Base-by-base conservation (phyloP, 176 grass and related monocot genomes). In the Poa annua region DNA sequence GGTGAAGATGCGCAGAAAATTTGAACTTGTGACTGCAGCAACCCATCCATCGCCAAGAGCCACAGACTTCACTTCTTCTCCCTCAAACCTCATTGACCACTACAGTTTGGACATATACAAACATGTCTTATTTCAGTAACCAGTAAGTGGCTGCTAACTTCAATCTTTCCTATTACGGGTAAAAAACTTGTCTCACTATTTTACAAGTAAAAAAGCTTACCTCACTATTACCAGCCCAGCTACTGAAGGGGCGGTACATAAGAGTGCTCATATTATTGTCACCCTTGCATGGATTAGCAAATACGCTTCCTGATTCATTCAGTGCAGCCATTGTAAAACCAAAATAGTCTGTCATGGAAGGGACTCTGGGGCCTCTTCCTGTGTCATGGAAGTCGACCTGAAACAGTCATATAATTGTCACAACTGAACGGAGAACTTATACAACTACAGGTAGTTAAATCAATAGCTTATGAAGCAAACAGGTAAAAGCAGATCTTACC, bases 81-180 rank as follows among this genome's bases (percentile, higher is more conserved):
- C 86, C 77, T 98, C 96, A 83, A 98, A 93, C 73, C 96, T 91
- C 96, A 98, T 98, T 85, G 92, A 98, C 96, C 96, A 98, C 96
- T 98, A 75, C 25, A 64, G 74, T 66, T 73, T 66, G 15, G 54
- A 84, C 35, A 88, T 76, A 51, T 11, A 67, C 75, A 63, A 65
- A 71, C 13, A 17, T 8, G 26, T 77, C 38, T 65, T 86, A 36
- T 24, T 56, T 66, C 1, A 82, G 56, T 64, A 71, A 56, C 6
- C 3, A 50, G 9, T 15, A 59, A 85, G 36, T 11, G 53, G 7
- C 3, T 59, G 15, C 39, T 52, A 39, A 22, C 11, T 56, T 64
- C 26, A 38, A 74, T 4, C 12, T 7, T 74, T 74, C 2, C 15
- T 75, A 68, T 75, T 14, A 74, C 15, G 49, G 64, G 13, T 29